Evolutionary conservation across 2,329 filamentous ascomycete genomes (phyloP), one percentile per base, ranked within the genome.

Genomic region (Aspergillus ochraceus): DNA sequence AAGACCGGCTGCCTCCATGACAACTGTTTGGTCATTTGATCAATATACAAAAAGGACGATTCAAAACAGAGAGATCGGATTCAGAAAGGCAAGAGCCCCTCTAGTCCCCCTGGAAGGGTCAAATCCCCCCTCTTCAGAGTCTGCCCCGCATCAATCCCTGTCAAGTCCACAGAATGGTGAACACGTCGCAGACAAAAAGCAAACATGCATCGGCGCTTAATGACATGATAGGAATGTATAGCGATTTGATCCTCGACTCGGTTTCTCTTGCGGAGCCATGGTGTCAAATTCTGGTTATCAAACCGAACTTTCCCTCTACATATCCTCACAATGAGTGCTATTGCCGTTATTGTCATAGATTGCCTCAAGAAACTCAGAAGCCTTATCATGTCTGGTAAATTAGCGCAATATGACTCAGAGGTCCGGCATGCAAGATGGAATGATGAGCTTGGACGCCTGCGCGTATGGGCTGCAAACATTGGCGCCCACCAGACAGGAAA

Each of bases 391-490:
- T 42, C 36, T 17, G 36, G 6, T 42, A 42, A n/a, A 6, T n/a
- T n/a, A 5, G 6, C 2, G 36, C 4, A 6, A 6, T 42, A 8
- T 42, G 36, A n/a, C 12, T 14, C 11, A 4, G 36, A 39, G 12
- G 36, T 42, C 14, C 56, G 6, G 14, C 17, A 42, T 1, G 36
- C 36, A 2, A 17, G 14, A 6, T 63, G 60, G 60, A 22, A 53
- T 11, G 60, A 63, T 46, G 60, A 63, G 49, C 55, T 63, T n/a
- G 60, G 58, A 9, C 52, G 60, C 2, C 39, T 63, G 4, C 36
- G 58, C 4, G 47, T 69, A 20, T 73, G 70, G 70, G 63, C 64
- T 24, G 64, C 54, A 2, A 72, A 73, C 51, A 67, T 70, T 39
- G 70, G 70, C 12, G 70, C 70, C 17, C 68, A 69, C 57, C 66